phyloP scores from a whole-genome alignment of 2,329 filamentous ascomycete species.

The Phoma herbarum region DNA sequence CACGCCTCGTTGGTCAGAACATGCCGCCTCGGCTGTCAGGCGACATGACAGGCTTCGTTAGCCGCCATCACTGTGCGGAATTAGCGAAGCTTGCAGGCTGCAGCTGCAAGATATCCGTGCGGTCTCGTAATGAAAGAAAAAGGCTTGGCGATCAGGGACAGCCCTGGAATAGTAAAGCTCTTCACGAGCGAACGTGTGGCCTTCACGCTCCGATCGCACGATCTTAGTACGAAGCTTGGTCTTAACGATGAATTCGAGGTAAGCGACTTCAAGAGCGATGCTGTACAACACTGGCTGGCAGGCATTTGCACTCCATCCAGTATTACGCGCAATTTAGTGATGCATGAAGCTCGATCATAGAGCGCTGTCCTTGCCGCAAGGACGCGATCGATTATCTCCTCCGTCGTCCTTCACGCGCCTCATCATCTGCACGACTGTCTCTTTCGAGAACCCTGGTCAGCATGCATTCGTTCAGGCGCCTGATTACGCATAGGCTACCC shows the following conservation, averaged over 20 bases:
- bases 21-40: constrained; percentile 4
- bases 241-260: not conserved
- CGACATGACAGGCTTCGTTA: not conserved
- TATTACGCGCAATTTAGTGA: constrained; percentile 2
- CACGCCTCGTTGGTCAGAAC: not conserved
- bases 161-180: not conserved
- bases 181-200: not conserved
- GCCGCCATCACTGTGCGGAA: not conserved
- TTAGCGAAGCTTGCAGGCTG: constrained; percentile 10
- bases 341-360: not conserved
- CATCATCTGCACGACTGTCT: constrained; percentile 3
- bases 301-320: not conserved
- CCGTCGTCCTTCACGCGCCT: constrained; percentile 1
- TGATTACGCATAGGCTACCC: not conserved
- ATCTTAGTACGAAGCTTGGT: not conserved
- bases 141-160: constrained; percentile 3
- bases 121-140: constrained; percentile 1
- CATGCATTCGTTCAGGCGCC: not conserved
- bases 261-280: not conserved
- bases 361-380: not conserved
- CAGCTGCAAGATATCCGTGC: constrained; percentile 2
- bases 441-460: constrained; percentile 2
- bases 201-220: not conserved
- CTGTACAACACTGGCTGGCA: not conserved
- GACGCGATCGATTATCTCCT: constrained; percentile 1